Conservation (phyloP, 2,329 filamentous ascomycete species). For the Taxawa tesnikishii region DNA sequence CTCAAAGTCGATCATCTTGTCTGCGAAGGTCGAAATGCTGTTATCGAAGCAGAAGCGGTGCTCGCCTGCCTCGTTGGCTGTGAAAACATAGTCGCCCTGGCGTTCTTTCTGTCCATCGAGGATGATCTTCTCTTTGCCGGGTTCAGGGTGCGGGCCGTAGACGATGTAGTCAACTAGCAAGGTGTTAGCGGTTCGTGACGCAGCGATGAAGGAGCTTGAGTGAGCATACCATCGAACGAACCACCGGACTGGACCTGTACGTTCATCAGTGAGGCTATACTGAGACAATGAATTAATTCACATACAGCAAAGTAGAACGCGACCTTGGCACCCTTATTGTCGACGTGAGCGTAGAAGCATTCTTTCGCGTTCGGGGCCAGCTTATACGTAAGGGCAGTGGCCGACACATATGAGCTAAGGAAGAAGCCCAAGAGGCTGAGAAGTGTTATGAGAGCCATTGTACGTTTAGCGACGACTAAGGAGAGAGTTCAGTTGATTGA, state of each 20-base stretch:
- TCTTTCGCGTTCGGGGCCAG: slow-evolving; percentile 82
- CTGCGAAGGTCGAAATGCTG: slow-evolving; percentile 92
- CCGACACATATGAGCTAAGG: slow-evolving; percentile 59
- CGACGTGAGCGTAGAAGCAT: slow-evolving; percentile 80
- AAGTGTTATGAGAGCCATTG: slow-evolving; percentile 15
- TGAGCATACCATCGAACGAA: slow-evolving; percentile 47
- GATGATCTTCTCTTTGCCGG: slow-evolving; percentile 53
- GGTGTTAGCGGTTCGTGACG: slow-evolving; percentile 6
- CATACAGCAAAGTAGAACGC: slow-evolving; percentile 97
- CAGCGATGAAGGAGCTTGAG: neutral
- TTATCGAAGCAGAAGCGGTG: slow-evolving; percentile 99
- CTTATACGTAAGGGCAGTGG: slow-evolving; percentile 91
- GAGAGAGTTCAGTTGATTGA: too few relatives aligned
- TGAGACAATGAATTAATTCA: too few relatives aligned
- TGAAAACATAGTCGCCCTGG: slow-evolving; percentile 97
- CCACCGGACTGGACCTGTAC: slow-evolving; percentile 89
- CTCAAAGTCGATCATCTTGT: slow-evolving; percentile 95
- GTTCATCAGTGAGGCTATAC: too few relatives aligned
- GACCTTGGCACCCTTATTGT: slow-evolving; percentile 72
- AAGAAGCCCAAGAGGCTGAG: slow-evolving; percentile 41
- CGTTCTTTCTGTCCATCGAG: slow-evolving; percentile 81
- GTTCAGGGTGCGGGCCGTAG: slow-evolving; percentile 51
- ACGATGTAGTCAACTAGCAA: slow-evolving; percentile 72
- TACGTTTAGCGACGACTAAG: too few relatives aligned
- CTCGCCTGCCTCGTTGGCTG: slow-evolving; percentile 73